Evolutionary conservation across 306 rosid species (phyloP).

Genomic region (Luffa aegyptiaca): DNA sequence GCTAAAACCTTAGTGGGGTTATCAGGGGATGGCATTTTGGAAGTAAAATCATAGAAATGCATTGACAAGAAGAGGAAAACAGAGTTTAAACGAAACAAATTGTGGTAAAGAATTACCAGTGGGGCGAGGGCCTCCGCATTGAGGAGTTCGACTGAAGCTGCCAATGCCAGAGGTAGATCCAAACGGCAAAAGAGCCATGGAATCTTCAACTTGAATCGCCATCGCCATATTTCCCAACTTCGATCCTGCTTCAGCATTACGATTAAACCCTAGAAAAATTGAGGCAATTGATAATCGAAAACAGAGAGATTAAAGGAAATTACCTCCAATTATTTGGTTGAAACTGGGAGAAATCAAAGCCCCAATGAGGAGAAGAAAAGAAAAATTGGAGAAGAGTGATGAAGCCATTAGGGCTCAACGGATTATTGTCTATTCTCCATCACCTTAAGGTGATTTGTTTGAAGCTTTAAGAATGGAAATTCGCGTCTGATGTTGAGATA

Average conservation of each 20-base stretch:
- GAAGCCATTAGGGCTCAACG: neutral
- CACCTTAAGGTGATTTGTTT: too few relatives aligned
- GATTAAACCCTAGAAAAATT: neutral
- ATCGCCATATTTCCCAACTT: neutral
- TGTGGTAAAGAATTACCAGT: neutral
- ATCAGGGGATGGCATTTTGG: too few relatives aligned
- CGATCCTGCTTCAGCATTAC: neutral
- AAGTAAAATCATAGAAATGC: too few relatives aligned
- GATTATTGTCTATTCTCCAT: too few relatives aligned
- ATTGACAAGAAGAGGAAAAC: too few relatives aligned
- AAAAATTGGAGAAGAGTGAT: neutral
- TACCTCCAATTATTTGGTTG: neutral
- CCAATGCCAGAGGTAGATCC: neutral
- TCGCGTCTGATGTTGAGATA: too few relatives aligned
- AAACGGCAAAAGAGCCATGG: slow-evolving; percentile 5
- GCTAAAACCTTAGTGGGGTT: too few relatives aligned
- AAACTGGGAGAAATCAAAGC: neutral
- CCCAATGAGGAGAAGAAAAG: neutral
- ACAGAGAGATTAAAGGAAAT: neutral
- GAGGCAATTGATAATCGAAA: neutral
- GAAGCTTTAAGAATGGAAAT: too few relatives aligned
- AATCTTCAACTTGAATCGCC: neutral
- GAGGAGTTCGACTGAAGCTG: neutral
- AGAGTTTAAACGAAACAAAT: neutral
- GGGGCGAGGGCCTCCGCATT: neutral